These are phyloP conservation scores for Plasmodium vivax DNA, from an alignment of 169 alveolate genomes.

Conservation along the genomic window DNA sequence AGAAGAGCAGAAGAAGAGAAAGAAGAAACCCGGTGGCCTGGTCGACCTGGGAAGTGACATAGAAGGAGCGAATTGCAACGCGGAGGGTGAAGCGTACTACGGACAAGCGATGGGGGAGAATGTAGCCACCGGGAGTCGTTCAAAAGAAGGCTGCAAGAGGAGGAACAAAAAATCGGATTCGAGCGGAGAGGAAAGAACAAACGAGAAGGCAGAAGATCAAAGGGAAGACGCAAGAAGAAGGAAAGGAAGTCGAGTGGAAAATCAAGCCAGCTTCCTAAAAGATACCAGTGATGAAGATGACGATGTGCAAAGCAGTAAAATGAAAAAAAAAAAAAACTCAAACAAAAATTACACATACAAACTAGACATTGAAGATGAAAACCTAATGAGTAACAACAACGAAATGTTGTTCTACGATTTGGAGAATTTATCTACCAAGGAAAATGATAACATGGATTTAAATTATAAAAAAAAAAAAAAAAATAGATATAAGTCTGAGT, in stretches of 20 bases:
- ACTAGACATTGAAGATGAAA: constrained; percentile 20
- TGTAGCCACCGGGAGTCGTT: neutral
- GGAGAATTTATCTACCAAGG: constrained; percentile 47
- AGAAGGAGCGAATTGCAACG: neutral
- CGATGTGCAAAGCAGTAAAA: neutral
- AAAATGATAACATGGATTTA: constrained; percentile 24
- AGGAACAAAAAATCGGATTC: neutral
- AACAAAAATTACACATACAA: constrained; percentile 25
- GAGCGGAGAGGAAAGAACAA: neutral
- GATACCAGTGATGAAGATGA: constrained; percentile 54
- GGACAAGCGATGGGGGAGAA: neutral
- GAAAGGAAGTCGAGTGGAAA: neutral
- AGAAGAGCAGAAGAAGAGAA: neutral
- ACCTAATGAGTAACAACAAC: constrained; percentile 21
- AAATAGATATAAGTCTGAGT: neutral
- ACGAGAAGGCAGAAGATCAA: neutral
- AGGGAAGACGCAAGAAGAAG: neutral
- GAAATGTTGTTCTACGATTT: constrained; percentile 60
- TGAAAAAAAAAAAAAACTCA: constrained; percentile 3
- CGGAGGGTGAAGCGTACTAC: neutral
- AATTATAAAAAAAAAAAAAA: constrained; percentile 18
- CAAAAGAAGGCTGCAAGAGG: neutral
- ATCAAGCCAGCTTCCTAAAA: constrained; percentile 15
- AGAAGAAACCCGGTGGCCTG: neutral
- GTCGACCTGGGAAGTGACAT: neutral